These are phyloP conservation scores for Chlorella sorokiniana DNA, from an alignment of 139 green algal species.

Conservation along the genomic window DNA sequence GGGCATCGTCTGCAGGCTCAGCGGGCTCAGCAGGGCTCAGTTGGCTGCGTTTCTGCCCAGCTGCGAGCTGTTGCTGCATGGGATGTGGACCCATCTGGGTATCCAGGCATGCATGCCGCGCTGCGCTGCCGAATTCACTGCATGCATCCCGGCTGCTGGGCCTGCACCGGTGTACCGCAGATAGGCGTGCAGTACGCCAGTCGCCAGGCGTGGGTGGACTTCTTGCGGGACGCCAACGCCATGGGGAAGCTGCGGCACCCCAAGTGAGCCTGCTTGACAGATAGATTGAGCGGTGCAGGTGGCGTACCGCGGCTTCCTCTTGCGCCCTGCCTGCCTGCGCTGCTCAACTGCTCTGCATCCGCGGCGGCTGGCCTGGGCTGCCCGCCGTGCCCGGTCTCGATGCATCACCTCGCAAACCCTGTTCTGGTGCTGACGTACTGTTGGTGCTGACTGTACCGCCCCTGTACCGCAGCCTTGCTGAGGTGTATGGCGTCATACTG, in stretches of 20 bases:
- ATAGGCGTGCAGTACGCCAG: conserved; percentile 30
- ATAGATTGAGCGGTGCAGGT: background rate
- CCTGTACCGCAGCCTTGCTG: no score
- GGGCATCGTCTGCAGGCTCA: background rate
- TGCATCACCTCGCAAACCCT: background rate
- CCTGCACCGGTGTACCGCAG: background rate
- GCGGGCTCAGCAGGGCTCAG: no score
- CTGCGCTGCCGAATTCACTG: no score
- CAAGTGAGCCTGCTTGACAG: conserved; percentile 45
- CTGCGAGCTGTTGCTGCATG: no score
- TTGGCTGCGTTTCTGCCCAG: no score
- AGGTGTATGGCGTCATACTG: conserved; percentile 28
- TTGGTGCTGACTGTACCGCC: background rate
- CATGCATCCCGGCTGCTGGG: no score
- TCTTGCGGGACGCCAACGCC: conserved; percentile 55
- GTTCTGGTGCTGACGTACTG: background rate
- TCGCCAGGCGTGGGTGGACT: conserved; percentile 35
- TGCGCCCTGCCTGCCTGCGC: background rate
- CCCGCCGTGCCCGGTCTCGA: no score
- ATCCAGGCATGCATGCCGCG: no score
- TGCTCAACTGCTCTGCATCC: no score
- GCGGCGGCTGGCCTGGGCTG: no score
- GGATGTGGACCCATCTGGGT: no score
- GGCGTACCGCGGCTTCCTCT: background rate
- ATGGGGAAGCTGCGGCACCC: conserved; percentile 62